Base-by-base conservation (phyloP, 164 flowering plant genomes). In the grape (Vitis vinifera) region DNA sequence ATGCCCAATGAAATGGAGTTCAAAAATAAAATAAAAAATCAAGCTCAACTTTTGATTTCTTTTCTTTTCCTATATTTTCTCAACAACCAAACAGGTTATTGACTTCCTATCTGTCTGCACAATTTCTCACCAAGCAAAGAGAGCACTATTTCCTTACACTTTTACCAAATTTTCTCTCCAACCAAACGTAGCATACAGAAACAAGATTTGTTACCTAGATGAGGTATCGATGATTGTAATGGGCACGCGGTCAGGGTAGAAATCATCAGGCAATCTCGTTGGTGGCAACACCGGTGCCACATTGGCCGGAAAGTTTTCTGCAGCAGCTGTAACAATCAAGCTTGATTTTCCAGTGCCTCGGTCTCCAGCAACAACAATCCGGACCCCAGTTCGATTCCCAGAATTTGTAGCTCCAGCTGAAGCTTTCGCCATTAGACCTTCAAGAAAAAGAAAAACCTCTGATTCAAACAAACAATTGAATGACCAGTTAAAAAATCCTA, bases 281-380 rank as follows among this genome's bases (percentile, higher is more conserved):
- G 91, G 89, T 2, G 93, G 93, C 71, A 89, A 62, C 57, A 89
- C 70, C 6, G 86, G 90, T 3, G 89, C 86, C 6, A 86, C 84
- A 53, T 83, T 81, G 3, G 66, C 50, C 14, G 85, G 88, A 37
- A 79, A 87, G 13, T 57, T 56, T 6, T 87, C 89, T 10, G 86
- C 64, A 0, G 87, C 88, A 3, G 87, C 86, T 0, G 91, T 84
- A 16, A 79, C 82, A 65, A 89, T 86, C 82, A 89, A 78, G 77
- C 89, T 86, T 16, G 93, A 89, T 70, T 89, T 89, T 3, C 93
- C 93, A 15, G 93, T 86, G 44, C 85, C 89, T 1, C 80, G 82
- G 65, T 87, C 91, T 10, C 93, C 93, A 37, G 79, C 84, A 2
- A 87, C 88, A 57, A 84, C 93, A 51, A 89, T 83, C 3, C 91